Base-by-base conservation (phyloP, 2,329 filamentous ascomycete genomes). In the Cryphonectria naterciae region DNA sequence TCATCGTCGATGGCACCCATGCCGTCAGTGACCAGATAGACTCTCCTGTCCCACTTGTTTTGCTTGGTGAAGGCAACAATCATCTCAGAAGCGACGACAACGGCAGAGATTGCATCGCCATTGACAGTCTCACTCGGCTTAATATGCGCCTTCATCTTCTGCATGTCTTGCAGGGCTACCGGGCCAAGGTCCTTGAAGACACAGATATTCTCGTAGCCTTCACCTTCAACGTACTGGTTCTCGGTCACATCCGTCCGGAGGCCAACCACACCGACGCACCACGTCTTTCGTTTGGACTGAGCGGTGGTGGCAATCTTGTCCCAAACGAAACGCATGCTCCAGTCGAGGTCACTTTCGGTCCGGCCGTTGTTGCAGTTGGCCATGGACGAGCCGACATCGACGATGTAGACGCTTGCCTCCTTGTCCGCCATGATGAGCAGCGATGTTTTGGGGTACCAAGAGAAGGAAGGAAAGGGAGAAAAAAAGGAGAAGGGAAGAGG, bases 301-400 rank as follows among this genome's bases (percentile, higher is more conserved):
- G 94, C 91, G 4, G 91, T 93, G 10, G 88, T 89, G 6, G 91
- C 91, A 75, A 97, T 92, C 79, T 93, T 96, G 85, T 98, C 95
- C 95, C 95, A 99, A 65, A 98, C 88, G 81, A 97, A 99, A 73
- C 89, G 89, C 89, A 98, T 91, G 64, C 90, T 89, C 89, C 92
- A 99, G 72, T 98, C 93, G 25, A 99, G 87, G 79, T 98, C 92
- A 3, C 92, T 92, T 79, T 95, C 88, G 28, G 84, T 79, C 75
- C 96, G 90, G 37, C 92, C 93, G 82, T 89, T 86, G 75, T 89
- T 88, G 76, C 85, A 87, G 78, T 92, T 85, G 70, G 86, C 91
- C 93, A 97, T 98, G n/a, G 95, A 93, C 77, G 84, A 85, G 70
- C 94, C 95, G 35, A 98, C 85, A 82, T 99, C 96, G 72, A 99